Conservation (phyloP, 1,284 basidiomycete genomes). For the Inonotus hispidus region DNA sequence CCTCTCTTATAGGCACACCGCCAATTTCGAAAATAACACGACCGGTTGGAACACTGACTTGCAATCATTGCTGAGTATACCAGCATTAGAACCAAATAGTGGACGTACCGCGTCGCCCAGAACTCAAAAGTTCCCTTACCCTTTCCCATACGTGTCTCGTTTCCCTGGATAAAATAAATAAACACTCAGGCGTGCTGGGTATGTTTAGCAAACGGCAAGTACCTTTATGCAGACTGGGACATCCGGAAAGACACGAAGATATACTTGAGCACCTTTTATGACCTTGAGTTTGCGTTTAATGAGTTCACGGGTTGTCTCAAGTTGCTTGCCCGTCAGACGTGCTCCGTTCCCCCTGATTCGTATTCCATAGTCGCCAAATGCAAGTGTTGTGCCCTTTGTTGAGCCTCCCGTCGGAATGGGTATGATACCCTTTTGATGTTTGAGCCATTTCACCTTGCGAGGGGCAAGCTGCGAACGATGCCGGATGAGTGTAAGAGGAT, state of each 20-base stretch:
- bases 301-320: conserved; percentile 82
- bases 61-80: neutral
- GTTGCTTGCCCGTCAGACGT: conserved; percentile 88
- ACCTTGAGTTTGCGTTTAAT: conserved; percentile 89
- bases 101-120: conserved; percentile 83
- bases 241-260: conserved; percentile 91
- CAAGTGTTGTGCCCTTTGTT: conserved; percentile 88
- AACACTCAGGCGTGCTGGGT: too few species aligned
- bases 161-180: conserved; percentile 57
- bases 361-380: conserved; percentile 89
- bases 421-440: conserved; percentile 84
- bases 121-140: conserved; percentile 97
- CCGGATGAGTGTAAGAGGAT: conserved; percentile 23
- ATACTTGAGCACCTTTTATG: conserved; percentile 87
- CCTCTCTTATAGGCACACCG: conserved; percentile 85
- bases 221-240: conserved; percentile 97
- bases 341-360: conserved; percentile 80
- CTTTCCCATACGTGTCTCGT: conserved; percentile 99
- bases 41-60: conserved; percentile 77
- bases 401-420: conserved; percentile 86
- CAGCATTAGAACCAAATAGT: neutral
- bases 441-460: conserved; percentile 74
- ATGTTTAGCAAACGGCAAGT: conserved; percentile 24
- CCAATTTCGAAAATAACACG: conserved; percentile 95
- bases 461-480: conserved; percentile 70